phyloP scores from a whole-genome alignment of 2,329 filamentous ascomycete genomes.

The Aspergillus transmontanensis region DNA sequence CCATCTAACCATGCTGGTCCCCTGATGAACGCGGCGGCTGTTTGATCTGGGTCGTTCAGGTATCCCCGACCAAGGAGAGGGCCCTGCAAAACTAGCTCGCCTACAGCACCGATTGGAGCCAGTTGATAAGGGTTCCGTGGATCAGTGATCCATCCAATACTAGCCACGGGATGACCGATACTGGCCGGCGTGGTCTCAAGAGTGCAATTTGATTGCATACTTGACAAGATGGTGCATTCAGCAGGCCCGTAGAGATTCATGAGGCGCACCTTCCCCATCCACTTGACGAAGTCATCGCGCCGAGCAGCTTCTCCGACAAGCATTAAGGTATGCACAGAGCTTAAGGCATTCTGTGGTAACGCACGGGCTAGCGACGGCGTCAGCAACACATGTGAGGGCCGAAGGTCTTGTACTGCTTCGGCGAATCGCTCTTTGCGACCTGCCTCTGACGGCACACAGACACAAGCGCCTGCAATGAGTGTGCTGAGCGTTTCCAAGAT shows the following conservation, averaged over 20 bases:
- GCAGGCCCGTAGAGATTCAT: not conserved
- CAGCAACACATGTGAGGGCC: not conserved
- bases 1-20: not conserved
- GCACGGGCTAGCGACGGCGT: not conserved
- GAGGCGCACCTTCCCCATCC: not conserved
- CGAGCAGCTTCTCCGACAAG: not conserved
- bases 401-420: not conserved
- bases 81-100: not conserved
- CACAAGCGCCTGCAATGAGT: conserved; percentile 1
- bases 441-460: conserved; percentile 6
- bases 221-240: not conserved
- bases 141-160: not conserved
- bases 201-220: not conserved
- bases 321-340: not conserved
- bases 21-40: not conserved
- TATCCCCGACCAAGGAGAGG: not conserved
- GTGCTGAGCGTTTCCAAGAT: conserved; percentile 8
- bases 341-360: not conserved
- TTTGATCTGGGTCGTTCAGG: not conserved
- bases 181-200: not conserved
- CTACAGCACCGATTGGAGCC: not conserved
- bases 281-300: not conserved
- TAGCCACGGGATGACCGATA: not conserved
- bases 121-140: not conserved
- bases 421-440: not conserved